These are phyloP conservation scores for Sporisorium graminicola DNA, from an alignment of 1,284 basidiomycete species.

Conservation along the genomic window DNA sequence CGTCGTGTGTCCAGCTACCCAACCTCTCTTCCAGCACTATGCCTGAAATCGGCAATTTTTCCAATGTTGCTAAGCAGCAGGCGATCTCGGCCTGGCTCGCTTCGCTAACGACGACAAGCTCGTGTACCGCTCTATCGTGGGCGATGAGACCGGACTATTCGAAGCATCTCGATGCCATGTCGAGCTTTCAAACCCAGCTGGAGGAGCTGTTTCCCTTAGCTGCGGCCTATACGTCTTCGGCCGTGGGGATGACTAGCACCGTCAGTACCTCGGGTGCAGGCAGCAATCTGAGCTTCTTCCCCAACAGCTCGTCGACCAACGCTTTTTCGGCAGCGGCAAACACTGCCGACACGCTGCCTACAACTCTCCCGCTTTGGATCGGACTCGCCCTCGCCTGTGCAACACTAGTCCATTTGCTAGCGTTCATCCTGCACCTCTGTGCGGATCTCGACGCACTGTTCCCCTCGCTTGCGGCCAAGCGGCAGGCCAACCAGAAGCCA, in stretches of 20 bases:
- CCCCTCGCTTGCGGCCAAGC: slow-evolving; percentile 7
- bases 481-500: neutral
- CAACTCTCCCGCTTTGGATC: slow-evolving; percentile 27
- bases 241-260: neutral
- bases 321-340: neutral
- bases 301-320: neutral
- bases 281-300: slow-evolving; percentile 6
- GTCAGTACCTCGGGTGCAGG: neutral
- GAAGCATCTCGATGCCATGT: slow-evolving; percentile 12
- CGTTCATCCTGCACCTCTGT: slow-evolving; percentile 20
- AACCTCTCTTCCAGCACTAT: neutral
- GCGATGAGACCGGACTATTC: slow-evolving; percentile 25
- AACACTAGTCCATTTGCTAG: slow-evolving; percentile 12
- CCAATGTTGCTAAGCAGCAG: slow-evolving; percentile 2
- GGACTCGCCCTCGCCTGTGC: slow-evolving; percentile 8
- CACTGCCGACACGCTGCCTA: neutral
- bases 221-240: neutral
- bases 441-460: slow-evolving; percentile 25
- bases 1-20: slow-evolving; percentile 30
- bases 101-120: slow-evolving; percentile 2
- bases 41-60: neutral
- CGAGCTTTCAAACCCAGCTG: slow-evolving; percentile 15
- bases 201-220: slow-evolving; percentile 9
- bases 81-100: slow-evolving; percentile 15
- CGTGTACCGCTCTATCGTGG: slow-evolving; percentile 21